Conservation (phyloP, 2,329 filamentous ascomycete genomes). For the Niveomyces coronatus region DNA sequence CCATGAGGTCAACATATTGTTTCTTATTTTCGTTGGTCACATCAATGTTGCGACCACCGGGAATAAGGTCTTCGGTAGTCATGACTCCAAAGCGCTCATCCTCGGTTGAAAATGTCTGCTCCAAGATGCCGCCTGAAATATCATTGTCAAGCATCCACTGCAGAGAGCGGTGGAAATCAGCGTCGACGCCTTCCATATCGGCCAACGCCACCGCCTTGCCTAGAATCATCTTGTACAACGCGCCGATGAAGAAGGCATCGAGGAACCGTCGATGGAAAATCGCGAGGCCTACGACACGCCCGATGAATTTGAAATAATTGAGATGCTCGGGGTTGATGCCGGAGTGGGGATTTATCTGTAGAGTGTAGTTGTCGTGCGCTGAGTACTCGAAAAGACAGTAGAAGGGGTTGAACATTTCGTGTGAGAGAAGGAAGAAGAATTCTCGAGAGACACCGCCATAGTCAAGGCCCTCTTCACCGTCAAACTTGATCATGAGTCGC, state of each 20-base stretch:
- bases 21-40: conserved; percentile 99
- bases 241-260: conserved; percentile 98
- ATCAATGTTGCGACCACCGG: conserved; percentile 79
- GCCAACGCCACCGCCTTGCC: conserved; percentile 83
- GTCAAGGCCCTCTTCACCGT: conserved; percentile 94
- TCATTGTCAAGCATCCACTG: conserved; percentile 98
- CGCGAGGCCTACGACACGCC: conserved; percentile 87
- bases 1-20: conserved; percentile 97
- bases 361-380: conserved; percentile 98
- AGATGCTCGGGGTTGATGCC: conserved; percentile 98
- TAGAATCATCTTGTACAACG: conserved; percentile 98
- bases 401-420: conserved; percentile 99
- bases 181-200: conserved; percentile 98
- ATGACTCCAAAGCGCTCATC: conserved; percentile 95
- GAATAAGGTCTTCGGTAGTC: conserved; percentile 87
- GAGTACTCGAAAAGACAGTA: conserved; percentile 99
- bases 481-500: conserved; percentile 98
- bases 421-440: conserved; percentile 97
- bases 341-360: conserved; percentile 98
- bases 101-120: conserved; percentile 93
- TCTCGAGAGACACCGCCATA: conserved; percentile 96
- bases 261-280: conserved; percentile 98
- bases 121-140: conserved; percentile 81
- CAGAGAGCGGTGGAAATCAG: conserved; percentile 91
- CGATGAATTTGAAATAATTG: conserved; percentile 99